Base-by-base conservation (phyloP, 108 stramenopile species). In the Stephanodiscus triporus region DNA sequence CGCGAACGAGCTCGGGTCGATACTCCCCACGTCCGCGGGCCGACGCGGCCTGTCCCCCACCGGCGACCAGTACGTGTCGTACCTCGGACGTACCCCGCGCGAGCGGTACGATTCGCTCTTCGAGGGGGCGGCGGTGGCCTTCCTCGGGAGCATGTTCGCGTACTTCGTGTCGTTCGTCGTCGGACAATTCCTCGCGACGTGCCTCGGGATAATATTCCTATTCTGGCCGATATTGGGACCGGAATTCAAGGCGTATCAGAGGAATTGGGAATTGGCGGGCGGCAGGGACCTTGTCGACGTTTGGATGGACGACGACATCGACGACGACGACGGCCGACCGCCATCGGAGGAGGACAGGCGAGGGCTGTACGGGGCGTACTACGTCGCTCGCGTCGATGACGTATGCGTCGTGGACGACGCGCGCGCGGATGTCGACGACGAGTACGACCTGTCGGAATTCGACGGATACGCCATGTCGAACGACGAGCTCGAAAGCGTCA, bases 211-310 rank as follows among this genome's bases (percentile, higher is more conserved):
- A n/a, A 43, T 90, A 14, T 89, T 87, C 66, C 43, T 80, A 9
- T 90, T 90, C 72, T 94, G 89, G 89, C 83, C 83, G 9, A 82
- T 94, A 37, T 64, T 94, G 17, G 72, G 84, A 48, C 93, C 93
- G 2, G 87, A 94, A 26, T 81, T 91, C 26, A 85, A 91, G 53
- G 89, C 91, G 0, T 81, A 87, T 70, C 87, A 88, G 38, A 49
- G 91, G 24, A 94, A 94, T 76, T 94, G 89, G 89, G 89, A 94
- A 50, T 69, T 94, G 56, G 49, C 80, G 9, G 92, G 86, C 19
- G 92, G 92, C 47, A 50, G 92, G 65, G 75, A 80, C 27, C 66
- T 94, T 50, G 86, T 94, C 7, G 92, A 94, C 86, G 86, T 87
- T 36, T 90, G 88, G 89, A 77, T 78, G 55, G 61, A 78, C 9